Percentiles rank a stretch among this genome's conserved stretches.
These are phyloP conservation scores for Cyberlindnera mycetangii DNA, from an alignment of 805 yeast species.

Conservation along the genomic window DNA sequence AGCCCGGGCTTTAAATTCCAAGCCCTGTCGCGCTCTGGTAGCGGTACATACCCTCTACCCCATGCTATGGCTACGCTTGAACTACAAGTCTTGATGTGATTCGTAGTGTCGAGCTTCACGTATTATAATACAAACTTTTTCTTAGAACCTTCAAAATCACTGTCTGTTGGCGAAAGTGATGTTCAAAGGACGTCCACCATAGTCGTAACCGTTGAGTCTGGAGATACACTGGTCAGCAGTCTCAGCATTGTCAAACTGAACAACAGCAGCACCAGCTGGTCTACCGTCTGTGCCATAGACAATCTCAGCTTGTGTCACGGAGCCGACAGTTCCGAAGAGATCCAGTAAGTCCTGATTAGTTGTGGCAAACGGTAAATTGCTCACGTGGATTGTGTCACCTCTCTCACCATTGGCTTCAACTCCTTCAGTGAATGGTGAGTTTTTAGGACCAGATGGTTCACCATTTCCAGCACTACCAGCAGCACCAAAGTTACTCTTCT, in stretches of 20 bases:
- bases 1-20: not conserved
- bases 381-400: conserved; percentile 61
- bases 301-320: conserved; percentile 72
- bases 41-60: not conserved
- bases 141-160: not conserved
- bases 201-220: conserved; percentile 74
- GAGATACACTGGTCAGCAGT: conserved; percentile 73
- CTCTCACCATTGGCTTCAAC: conserved; percentile 61
- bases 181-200: conserved; percentile 74
- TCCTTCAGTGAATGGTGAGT: conserved; percentile 59
- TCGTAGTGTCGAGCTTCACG: too few relatives aligned
- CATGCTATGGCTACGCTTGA: not conserved
- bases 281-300: conserved; percentile 59
- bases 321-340: conserved; percentile 80
- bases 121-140: not conserved
- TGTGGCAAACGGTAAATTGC: conserved; percentile 88
- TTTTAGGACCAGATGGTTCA: conserved; percentile 3
- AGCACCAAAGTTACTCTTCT: conserved; percentile 26
- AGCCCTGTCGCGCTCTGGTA: not conserved
- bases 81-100: too few relatives aligned
- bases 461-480: not conserved
- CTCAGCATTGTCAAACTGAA: conserved; percentile 62
- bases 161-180: conserved; percentile 57
- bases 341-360: conserved; percentile 80
- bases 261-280: conserved; percentile 84